phyloP scores from a whole-genome alignment of 2,329 filamentous ascomycete genomes.

The Davidsoniella virescens region DNA sequence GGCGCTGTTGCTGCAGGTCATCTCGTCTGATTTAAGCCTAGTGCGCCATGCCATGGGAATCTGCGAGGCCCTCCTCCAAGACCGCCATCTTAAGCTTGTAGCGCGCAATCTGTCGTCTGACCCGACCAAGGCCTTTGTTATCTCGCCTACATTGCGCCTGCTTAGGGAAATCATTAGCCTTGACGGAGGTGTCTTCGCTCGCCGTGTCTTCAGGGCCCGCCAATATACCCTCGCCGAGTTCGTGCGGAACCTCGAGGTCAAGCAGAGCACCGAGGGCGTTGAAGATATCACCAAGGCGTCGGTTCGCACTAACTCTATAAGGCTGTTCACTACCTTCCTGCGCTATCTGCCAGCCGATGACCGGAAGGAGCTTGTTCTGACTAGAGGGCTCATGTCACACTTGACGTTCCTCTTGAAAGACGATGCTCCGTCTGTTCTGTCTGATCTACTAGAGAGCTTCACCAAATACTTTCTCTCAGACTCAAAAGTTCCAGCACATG shows the following conservation, averaged over 20 bases:
- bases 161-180: constrained; percentile 73
- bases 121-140: constrained; percentile 71
- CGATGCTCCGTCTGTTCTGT: constrained; percentile 59
- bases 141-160: constrained; percentile 73
- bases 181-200: constrained; percentile 69
- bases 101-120: constrained; percentile 63
- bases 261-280: constrained; percentile 35
- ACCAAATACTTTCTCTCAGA: constrained; percentile 60
- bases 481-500: constrained; percentile 50
- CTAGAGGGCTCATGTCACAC: constrained; percentile 69
- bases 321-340: constrained; percentile 64
- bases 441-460: constrained; percentile 57
- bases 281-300: constrained; percentile 59
- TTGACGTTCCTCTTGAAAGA: constrained; percentile 63
- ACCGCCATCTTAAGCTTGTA: constrained; percentile 64
- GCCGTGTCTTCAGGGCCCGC: constrained; percentile 59
- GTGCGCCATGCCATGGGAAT: constrained; percentile 60
- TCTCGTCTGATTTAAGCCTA: constrained; percentile 59
- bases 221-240: constrained; percentile 67
- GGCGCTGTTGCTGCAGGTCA: constrained; percentile 61
- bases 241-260: constrained; percentile 64
- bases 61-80: constrained; percentile 67
- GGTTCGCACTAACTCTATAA: constrained; percentile 65
- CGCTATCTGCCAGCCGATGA: constrained; percentile 61
- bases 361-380: constrained; percentile 65